Conservation (phyloP, 1,139 yeast species). For the Blastobotrys aristatus region DNA sequence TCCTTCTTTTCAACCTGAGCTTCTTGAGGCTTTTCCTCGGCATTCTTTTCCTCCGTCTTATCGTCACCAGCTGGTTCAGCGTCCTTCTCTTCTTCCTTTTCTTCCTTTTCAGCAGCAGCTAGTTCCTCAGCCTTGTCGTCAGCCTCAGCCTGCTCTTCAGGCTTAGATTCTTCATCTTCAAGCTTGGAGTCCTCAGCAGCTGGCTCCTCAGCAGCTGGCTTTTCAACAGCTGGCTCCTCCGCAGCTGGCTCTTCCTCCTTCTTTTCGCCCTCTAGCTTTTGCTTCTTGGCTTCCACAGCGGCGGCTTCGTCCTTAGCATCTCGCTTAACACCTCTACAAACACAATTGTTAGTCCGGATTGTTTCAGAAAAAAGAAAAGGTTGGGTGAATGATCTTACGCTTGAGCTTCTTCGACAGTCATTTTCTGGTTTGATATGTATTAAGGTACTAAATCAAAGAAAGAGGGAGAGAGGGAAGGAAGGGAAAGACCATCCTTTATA, state of each 20-base stretch:
- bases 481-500: neutral
- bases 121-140: neutral
- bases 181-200: neutral
- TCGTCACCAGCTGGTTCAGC: constrained; percentile 2
- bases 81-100: neutral
- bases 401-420: constrained; percentile 14
- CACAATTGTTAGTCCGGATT: neutral
- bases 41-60: constrained; percentile 1
- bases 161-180: neutral
- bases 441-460: neutral
- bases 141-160: neutral
- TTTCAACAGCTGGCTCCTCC: constrained; percentile 1
- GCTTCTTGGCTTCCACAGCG: constrained; percentile 12
- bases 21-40: neutral
- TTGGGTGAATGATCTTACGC: constrained; percentile 1
- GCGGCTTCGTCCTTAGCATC: constrained; percentile 13
- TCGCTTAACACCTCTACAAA: constrained; percentile 13
- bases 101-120: neutral
- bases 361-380: neutral
- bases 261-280: constrained; percentile 10
- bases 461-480: neutral
- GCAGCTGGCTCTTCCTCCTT: constrained; percentile 6
- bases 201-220: too few relatives aligned
- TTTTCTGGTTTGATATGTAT: neutral
- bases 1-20: neutral